Conservation (phyloP, 345 rosid species). For the Toxicodendron radicans region DNA sequence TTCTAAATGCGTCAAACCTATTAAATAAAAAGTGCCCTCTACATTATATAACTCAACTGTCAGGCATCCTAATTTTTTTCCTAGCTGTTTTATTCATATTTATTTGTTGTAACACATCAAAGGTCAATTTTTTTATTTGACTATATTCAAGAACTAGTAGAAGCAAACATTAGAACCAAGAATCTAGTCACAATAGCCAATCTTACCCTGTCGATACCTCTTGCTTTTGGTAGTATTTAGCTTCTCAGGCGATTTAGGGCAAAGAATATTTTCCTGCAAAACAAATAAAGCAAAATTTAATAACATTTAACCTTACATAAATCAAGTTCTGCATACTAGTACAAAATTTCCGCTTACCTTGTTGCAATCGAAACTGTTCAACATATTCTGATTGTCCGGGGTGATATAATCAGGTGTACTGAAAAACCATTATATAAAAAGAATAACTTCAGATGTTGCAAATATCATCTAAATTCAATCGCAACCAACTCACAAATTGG, state of each 20-base stretch:
- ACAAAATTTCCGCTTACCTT: slow-evolving; percentile 43
- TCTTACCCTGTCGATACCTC: slow-evolving; percentile 59
- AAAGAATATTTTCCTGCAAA: slow-evolving; percentile 66
- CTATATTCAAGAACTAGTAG: background rate
- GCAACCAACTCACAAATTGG: background rate
- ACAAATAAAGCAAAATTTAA: background rate
- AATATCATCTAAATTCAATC: background rate
- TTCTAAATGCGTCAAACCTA: background rate
- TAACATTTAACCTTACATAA: slow-evolving; percentile 1
- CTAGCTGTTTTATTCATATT: background rate
- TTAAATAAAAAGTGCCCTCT: background rate
- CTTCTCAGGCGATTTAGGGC: slow-evolving; percentile 95
- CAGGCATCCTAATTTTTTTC: background rate
- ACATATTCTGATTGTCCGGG: slow-evolving; percentile 75
- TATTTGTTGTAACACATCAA: background rate
- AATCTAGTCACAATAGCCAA: background rate
- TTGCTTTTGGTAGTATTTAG: slow-evolving; percentile 55
- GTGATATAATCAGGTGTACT: slow-evolving; percentile 98
- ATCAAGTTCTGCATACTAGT: background rate
- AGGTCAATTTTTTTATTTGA: background rate
- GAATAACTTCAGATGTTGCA: background rate
- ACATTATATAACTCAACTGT: background rate
- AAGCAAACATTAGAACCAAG: background rate
- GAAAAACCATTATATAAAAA: slow-evolving; percentile 28
- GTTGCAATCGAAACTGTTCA: slow-evolving; percentile 52